phyloP scores from a whole-genome alignment of 192 early-diverging fungal genomes.

The Thamnidium elegans region DNA sequence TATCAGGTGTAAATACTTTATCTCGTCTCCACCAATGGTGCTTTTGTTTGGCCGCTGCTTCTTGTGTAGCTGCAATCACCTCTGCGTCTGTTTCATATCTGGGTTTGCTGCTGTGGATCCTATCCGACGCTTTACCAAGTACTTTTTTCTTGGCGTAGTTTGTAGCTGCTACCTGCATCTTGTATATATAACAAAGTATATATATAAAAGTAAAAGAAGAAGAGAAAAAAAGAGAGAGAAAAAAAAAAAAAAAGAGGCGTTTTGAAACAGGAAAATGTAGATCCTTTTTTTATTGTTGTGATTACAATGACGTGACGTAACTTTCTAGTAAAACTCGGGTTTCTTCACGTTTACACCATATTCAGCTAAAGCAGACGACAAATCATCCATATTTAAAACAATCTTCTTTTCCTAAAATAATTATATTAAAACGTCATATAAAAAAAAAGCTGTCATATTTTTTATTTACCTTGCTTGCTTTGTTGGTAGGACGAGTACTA shows the following conservation, averaged over 20 bases:
- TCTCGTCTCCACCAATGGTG: conserved; percentile 27
- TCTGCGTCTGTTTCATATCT: conserved; percentile 21
- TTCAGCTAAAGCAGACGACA: conserved; percentile 82
- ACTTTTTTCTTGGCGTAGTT: conserved; percentile 9
- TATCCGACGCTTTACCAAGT: neutral
- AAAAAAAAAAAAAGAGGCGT: conserved; percentile 1
- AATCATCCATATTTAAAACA: conserved; percentile 90
- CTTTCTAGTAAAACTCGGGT: conserved; percentile 88
- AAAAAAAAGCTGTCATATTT: neutral
- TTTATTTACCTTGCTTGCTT: conserved; percentile 23
- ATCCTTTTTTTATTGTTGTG: neutral
- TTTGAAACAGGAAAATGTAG: neutral
- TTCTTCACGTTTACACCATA: conserved; percentile 96
- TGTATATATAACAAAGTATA: neutral
- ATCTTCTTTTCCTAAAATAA: conserved; percentile 71
- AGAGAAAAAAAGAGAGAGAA: neutral
- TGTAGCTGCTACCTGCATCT: conserved; percentile 10
- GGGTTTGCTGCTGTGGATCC: neutral
- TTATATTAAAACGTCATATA: neutral
- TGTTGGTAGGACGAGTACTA: conserved; percentile 39
- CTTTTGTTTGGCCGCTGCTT: conserved; percentile 8
- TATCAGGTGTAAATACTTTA: conserved; percentile 14
- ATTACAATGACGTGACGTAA: conserved; percentile 15
- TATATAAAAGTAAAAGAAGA: conserved; percentile 6
- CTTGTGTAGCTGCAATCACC: conserved; percentile 22